Evolutionary conservation across 2,329 filamentous ascomycete species (phyloP), one percentile per base, ranked within the genome.

Genomic region (Pseudopithomyces chartarum): DNA sequence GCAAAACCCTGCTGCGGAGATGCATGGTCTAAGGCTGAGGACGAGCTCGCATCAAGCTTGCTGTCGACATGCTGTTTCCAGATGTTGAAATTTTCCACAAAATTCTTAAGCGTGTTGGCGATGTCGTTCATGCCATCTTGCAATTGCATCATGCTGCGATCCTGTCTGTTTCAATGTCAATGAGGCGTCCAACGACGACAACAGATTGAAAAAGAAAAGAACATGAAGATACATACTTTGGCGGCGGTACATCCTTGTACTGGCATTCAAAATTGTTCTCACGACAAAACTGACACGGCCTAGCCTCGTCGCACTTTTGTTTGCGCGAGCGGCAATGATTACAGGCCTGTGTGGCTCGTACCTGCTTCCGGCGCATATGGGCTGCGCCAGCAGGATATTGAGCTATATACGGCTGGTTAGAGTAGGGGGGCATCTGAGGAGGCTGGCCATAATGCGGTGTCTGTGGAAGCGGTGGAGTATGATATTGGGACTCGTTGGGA

Each of bases 201-300:
- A n/a, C n/a, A n/a, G 54, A 40, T 43, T 19, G 33, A 11, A 29
- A 20, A 29, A 29, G 26, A 11, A 34, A 19, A 2, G 38, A 10
- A 17, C 6, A 19, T n/a, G 38, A n/a, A n/a, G 17, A 44, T 49
- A 61, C 89, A 74, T 82, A 96, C 91, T 96, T 94, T 71, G 96
- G 95, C 15, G 92, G 92, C 20, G 92, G 90, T 6, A 95, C 90
- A 70, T 97, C 93, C 63, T 93, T 88, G 75, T 97, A 98, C 75
- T 91, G 88, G 79, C 95, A 99, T 52, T 87, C 84, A 32, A 92
- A 83, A 63, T 85, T 88, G 73, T 96, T 96, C 65, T 98, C 93
- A 67, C 89, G 90, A 74, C 95, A 99, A 67, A 87, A 87, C 52
- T 73, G 68, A 56, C 76, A 78, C 6, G 76, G 75, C 42, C 73